Base-by-base conservation (phyloP, 1,139 yeast species). In the Insectozyma bohioensis region DNA sequence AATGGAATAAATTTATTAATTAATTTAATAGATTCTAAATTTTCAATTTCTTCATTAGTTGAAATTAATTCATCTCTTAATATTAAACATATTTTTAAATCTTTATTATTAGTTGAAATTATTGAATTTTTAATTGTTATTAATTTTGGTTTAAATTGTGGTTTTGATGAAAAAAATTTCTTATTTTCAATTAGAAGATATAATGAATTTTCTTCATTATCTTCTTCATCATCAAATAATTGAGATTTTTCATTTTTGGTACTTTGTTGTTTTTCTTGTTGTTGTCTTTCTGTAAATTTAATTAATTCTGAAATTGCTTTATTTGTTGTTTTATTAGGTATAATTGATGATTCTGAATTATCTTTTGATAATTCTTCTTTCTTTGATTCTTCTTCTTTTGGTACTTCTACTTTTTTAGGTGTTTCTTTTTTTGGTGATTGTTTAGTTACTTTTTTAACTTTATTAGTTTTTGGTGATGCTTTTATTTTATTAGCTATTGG, bases 101-200 rank as follows among this genome's bases (percentile, higher is more conserved):
- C 72, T 14, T 69, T 70, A 20, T 63, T 51, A 27, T 69, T 57
- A n/a, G n/a, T n/a, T n/a, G n/a, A n/a, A 48, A 54, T 55, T 31
- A 78, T 58, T 5, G 82, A 58, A 49, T 80, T 68, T 30, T 80
- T 66, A 31, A 84, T 54, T 33, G 63, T 52, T 35, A 90, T 70
- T 34, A 76, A 56, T 52, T 77, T 80, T 27, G 95, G 94, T 61
- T 88, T 88, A 51, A 87, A 75, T 37, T 70, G 69, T 43, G 83
- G 80, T 49, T 77, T 74, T 28, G 76, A 63, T 5, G 83, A 60
- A 49, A 79, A 75, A 47, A 74, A 83, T 52, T 81, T 80, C 52
- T 78, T 79, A 45, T 79, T 67, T 27, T 80, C 76, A 42, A 88
- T 60, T 46, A 79, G 83, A 36, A 87, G 61, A 45, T 69, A 78